Evolutionary conservation across 257 asterid species (phyloP).

Genomic region (Solanum medicagineum): DNA sequence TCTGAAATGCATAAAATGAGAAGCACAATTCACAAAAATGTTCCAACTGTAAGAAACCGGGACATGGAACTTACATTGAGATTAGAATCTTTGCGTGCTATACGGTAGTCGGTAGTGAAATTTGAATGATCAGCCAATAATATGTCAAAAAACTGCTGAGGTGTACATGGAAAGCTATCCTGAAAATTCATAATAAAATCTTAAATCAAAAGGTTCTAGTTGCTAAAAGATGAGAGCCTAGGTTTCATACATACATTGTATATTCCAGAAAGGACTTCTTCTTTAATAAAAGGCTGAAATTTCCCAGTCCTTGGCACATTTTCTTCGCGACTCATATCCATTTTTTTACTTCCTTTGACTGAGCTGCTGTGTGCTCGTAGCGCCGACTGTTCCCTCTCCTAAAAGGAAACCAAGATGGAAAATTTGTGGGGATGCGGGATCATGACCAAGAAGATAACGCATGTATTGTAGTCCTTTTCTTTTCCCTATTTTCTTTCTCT

Average conservation of each 20-base stretch:
- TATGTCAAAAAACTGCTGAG: conserved; percentile 69
- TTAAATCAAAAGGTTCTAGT: background rate
- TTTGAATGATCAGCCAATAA: conserved; percentile 68
- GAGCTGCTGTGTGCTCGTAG: conserved; percentile 64
- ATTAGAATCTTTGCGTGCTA: conserved; percentile 63
- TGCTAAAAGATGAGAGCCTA: background rate
- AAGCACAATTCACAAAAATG: background rate
- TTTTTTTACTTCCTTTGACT: conserved; percentile 25
- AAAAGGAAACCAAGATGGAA: conserved; percentile 2
- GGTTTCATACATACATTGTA: conserved; percentile 34
- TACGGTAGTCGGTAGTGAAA: conserved; percentile 62
- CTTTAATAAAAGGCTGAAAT: conserved; percentile 73
- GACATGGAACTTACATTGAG: conserved; percentile 42
- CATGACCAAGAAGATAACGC: background rate
- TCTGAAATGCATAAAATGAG: background rate
- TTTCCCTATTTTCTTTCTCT: background rate
- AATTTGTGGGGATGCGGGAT: background rate
- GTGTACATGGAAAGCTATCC: conserved; percentile 84
- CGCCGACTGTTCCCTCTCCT: conserved; percentile 81
- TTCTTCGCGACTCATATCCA: conserved; percentile 34
- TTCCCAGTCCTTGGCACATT: conserved; percentile 24
- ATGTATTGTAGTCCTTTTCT: background rate
- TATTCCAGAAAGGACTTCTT: conserved; percentile 66
- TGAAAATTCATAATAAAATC: conserved; percentile 15
- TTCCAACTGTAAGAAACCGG: background rate